Percentiles rank a stretch among this genome's conserved stretches.
phyloP scores from a whole-genome alignment of 2,329 filamentous ascomycete genomes.

The Trichoderma afroharzianum region DNA sequence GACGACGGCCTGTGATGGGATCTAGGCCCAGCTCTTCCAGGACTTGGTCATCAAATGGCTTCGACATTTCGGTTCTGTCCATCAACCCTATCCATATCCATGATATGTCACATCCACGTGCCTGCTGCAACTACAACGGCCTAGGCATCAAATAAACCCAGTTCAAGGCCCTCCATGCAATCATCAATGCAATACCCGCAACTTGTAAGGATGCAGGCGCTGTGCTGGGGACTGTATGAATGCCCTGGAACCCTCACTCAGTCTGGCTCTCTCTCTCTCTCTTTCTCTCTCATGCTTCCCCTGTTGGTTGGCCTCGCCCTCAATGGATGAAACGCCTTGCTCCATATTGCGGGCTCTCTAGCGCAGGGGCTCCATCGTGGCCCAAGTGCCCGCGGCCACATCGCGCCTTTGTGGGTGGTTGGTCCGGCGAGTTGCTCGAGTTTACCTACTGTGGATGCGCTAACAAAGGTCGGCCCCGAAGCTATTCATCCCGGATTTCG shows the following conservation, averaged over 20 bases:
- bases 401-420: slow-evolving; percentile 13
- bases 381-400: slow-evolving; percentile 11
- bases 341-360: slow-evolving; percentile 11
- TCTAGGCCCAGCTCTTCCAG: not conserved
- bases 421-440: not conserved
- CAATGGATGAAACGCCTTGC: not conserved
- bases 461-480: not conserved
- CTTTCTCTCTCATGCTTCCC: not conserved
- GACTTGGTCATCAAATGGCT: not conserved
- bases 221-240: not conserved
- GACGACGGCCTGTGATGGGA: not conserved
- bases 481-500: not conserved
- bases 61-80: not conserved
- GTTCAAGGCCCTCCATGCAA: not conserved
- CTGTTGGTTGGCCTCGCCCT: not conserved
- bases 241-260: not conserved
- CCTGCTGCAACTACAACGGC: not conserved
- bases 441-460: slow-evolving; percentile 9
- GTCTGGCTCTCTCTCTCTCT: not conserved
- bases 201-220: not conserved
- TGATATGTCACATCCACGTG: not conserved
- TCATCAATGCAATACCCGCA: not conserved
- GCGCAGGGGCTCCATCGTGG: slow-evolving; percentile 13
- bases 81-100: not conserved
- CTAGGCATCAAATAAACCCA: not conserved